Evolutionary conservation across 768 basidiomycete species (phyloP).

Genomic region (Sutorius australiensis): DNA sequence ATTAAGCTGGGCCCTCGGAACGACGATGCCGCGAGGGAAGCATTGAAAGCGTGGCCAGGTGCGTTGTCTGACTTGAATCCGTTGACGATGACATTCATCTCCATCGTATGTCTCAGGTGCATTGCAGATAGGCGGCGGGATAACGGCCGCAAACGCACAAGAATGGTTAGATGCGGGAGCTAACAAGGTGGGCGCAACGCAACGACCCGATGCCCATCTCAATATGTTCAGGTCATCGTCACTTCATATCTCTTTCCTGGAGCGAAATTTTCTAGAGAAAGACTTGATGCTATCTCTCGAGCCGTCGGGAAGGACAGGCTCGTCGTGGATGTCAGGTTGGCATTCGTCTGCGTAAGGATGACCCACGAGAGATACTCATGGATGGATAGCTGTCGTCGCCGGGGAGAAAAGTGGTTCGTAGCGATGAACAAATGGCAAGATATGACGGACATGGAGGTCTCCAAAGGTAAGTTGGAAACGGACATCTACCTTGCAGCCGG

Average conservation of each 20-base stretch:
- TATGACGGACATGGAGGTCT: slow-evolving; percentile 91
- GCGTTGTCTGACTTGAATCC: slow-evolving; percentile 3
- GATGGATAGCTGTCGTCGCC: slow-evolving; percentile 68
- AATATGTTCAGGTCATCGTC: slow-evolving; percentile 76
- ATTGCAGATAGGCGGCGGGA: slow-evolving; percentile 92
- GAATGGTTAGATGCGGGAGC: slow-evolving; percentile 89
- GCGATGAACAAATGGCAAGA: slow-evolving; percentile 99
- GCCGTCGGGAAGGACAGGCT: slow-evolving; percentile 79
- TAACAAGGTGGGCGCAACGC: slow-evolving; percentile 59
- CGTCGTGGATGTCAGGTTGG: slow-evolving; percentile 92
- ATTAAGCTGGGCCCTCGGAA: slow-evolving; percentile 94
- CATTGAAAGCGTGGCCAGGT: slow-evolving; percentile 84
- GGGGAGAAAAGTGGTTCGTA: slow-evolving; percentile 79
- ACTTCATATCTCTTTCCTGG: slow-evolving; percentile 92
- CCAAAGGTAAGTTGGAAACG: slow-evolving; percentile 51
- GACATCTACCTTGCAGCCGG: neutral
- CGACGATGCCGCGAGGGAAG: slow-evolving; percentile 82
- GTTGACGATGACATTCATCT: slow-evolving; percentile 1
- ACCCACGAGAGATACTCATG: neutral
- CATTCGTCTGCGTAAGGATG: neutral
- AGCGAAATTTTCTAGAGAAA: slow-evolving; percentile 71
- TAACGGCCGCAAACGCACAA: slow-evolving; percentile 72
- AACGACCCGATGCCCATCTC: slow-evolving; percentile 4
- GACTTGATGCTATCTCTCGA: slow-evolving; percentile 58
- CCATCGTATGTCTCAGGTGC: slow-evolving; percentile 43